Base-by-base conservation (phyloP, 2,329 filamentous ascomycete genomes). In the Dothideomycetidae sp. region DNA sequence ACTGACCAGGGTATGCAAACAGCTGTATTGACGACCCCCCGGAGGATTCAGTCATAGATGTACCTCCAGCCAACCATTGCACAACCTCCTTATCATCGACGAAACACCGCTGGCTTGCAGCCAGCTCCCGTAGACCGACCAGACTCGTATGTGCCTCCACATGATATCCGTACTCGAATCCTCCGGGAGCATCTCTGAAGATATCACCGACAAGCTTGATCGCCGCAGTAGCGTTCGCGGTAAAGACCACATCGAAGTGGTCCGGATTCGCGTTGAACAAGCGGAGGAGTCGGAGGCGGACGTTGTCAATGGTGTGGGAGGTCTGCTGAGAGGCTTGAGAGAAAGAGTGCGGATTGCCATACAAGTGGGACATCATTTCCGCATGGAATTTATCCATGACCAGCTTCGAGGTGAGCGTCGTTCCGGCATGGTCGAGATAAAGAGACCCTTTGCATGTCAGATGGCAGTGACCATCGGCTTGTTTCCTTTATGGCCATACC, bases 351-450 rank as follows among this genome's bases (percentile, higher is more conserved):
- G 88, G 88, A 44, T 96, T 96, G 29, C 86, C 90, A 47, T 86
- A 85, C 0, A 96, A 64, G 49, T 76, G 81, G 3, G 71, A 65
- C 18, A 78, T 77, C 70, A 96, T 79, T 42, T 90, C 81, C 12
- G 62, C 57, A 9, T 82, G 74, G 59, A 93, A 93, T 16, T 63
- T 66, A 45, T 88, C 79, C 57, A 96, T 76, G 16, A 90, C 61
- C 16, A 81, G 36, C 19, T 40, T 41, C 46, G 49, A 52, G 41
- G 51, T 43, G 2, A 52, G 65, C 0, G 86, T 88, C 10, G 84
- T 82, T 11, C 85, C 88, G 0, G 85, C 85, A 78, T 96, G 88
- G 50, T 96, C 88, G 39, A 96, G 77, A 56, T 94, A 96, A 33
- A 54, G 30, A 16, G 41, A 37, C 30, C 35, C 43, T 44, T 3